Percentiles rank a stretch among this genome's conserved stretches.
Conservation (phyloP, 306 rosid species). For the Elaeagnus macrophylla region DNA sequence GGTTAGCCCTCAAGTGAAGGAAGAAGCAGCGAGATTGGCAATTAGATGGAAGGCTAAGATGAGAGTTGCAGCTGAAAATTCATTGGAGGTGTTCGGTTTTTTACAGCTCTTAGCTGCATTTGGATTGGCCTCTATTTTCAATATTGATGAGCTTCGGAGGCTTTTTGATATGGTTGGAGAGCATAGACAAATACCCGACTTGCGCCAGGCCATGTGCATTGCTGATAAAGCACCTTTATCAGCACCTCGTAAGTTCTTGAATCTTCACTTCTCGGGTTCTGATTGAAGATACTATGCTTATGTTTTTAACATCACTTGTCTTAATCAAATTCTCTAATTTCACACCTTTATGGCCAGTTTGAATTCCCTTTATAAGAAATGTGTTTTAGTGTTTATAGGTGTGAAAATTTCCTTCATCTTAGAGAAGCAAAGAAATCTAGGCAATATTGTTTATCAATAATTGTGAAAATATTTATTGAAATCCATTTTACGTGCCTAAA, state of each 20-base stretch:
- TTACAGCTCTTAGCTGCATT: conserved; percentile 32
- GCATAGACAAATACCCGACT: conserved; percentile 21
- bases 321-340: too few relatives aligned
- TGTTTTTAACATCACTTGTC: too few relatives aligned
- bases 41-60: conserved; percentile 35
- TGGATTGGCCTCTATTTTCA: conserved; percentile 24
- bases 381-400: too few relatives aligned
- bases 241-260: conserved; percentile 26
- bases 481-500: too few relatives aligned
- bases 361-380: too few relatives aligned
- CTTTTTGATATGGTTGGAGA: conserved; percentile 28
- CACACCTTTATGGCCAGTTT: too few relatives aligned
- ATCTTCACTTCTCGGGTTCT: background rate
- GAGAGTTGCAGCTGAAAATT: conserved; percentile 7
- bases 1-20: conserved; percentile 26
- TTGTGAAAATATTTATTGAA: too few relatives aligned
- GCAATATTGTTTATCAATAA: too few relatives aligned
- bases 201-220: conserved; percentile 25
- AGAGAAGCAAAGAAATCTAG: too few relatives aligned
- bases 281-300: background rate
- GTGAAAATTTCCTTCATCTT: too few relatives aligned
- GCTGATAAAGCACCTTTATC: conserved; percentile 8
- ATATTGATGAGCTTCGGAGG: conserved; percentile 21
- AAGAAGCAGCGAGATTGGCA: conserved; percentile 33
- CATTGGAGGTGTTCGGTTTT: conserved; percentile 39